Evolutionary conservation across 345 rosid species (phyloP), one percentile per base, ranked within the genome.

Genomic region (thale cress (Arabidopsis thaliana)): DNA sequence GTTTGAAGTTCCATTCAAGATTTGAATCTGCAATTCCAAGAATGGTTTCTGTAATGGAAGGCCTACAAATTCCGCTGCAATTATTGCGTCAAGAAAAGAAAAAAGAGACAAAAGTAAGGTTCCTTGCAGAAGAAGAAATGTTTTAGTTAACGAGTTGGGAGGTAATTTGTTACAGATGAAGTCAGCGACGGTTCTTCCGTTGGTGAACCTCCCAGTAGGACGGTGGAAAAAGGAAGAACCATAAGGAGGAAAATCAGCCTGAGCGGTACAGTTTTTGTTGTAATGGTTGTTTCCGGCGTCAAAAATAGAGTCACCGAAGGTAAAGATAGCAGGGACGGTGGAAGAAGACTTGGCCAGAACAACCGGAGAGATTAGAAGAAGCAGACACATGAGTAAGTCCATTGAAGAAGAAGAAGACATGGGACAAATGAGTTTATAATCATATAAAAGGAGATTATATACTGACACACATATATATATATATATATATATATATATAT

Each of bases 141-240:
- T 67, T 20, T 28, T 28, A 28, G 30, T 1, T 28, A 28, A 28
- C 32, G 4, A 28, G 32, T 3, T 6, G 28, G 12, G 20, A 16
- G 65, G 2, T 16, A 1, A 23, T 16, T 55, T 57, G 77, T 78
- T 53, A 85, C 91, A 82, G 22, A 88, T 73, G 66, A 90, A 90
- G 79, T 90, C 96, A 20, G 80, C 83, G 7, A 86, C 87, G 3
- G 85, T 88, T 78, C 88, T 82, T 57, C 91, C 96, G 48, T 88
- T 85, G 33, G 93, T 90, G 82, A 90, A 90, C 72, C 93, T 81
- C 7, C 96, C 91, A 7, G 91, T 90, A 7, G 93, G 93, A 33
- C 24, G 82, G 81, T 81, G 88, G 78, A 85, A 90, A 60, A 85
- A 90, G 8, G 75, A 75, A 7, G 96, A 88, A 16, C 91, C 96